Evolutionary conservation across 2,329 filamentous ascomycete genomes (phyloP).

Genomic region (Xylaria sp.): DNA sequence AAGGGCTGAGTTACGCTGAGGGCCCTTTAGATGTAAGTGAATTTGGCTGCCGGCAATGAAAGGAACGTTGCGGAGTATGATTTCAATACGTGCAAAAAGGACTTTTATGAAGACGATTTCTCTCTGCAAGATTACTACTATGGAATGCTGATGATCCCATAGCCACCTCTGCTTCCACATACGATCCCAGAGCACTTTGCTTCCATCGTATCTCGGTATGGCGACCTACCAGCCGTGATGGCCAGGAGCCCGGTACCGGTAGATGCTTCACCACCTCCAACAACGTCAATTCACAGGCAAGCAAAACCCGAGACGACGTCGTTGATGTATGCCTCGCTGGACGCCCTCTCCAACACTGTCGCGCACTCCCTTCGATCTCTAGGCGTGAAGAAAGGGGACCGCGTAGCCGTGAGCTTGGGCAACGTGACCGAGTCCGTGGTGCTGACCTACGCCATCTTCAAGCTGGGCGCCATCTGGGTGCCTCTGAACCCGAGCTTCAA

Average conservation of each 20-base stretch:
- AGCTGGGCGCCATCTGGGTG: slow-evolving; percentile 93
- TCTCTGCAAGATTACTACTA: neutral
- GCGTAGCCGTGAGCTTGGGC: slow-evolving; percentile 86
- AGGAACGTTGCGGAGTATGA: neutral
- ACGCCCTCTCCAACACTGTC: slow-evolving; percentile 79
- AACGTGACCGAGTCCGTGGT: slow-evolving; percentile 87
- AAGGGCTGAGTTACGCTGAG: slow-evolving; percentile 48
- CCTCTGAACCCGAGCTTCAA: slow-evolving; percentile 94
- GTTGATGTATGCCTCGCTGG: slow-evolving; percentile 80
- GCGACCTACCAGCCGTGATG: slow-evolving; percentile 71
- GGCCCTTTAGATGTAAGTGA: slow-evolving; percentile 51
- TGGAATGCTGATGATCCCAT: slow-evolving; percentile 27
- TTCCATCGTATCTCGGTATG: slow-evolving; percentile 70
- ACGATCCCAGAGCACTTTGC: slow-evolving; percentile 81
- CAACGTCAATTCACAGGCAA: slow-evolving; percentile 3
- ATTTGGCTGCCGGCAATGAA: neutral
- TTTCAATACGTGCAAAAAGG: neutral
- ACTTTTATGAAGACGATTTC: neutral
- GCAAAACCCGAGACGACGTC: slow-evolving; percentile 68
- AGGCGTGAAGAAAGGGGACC: slow-evolving; percentile 83
- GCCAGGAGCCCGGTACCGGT: slow-evolving; percentile 56
- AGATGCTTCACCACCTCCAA: slow-evolving; percentile 36
- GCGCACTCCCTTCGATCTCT: slow-evolving; percentile 75
- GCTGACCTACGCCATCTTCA: slow-evolving; percentile 90
- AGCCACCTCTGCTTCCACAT: slow-evolving; percentile 74